Evolutionary conservation across 495 filamentous ascomycete genomes (phyloP).

Genomic region (Podospora comata): DNA sequence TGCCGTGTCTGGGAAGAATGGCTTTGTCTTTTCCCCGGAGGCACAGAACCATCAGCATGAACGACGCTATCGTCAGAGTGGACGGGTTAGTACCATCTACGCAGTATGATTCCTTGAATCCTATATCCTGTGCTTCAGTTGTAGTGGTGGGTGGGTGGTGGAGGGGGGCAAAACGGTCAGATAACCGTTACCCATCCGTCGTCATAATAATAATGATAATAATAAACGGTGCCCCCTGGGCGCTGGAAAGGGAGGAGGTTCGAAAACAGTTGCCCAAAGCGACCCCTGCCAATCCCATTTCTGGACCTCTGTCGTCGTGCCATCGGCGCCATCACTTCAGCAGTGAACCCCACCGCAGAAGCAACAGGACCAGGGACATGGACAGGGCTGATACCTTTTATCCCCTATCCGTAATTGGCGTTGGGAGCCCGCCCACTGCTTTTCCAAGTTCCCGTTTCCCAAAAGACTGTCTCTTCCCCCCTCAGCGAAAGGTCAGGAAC

Average conservation of each 20-base stretch:
- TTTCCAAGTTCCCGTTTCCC: slow-evolving; percentile 1
- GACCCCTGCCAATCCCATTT: background rate
- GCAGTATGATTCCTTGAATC: background rate
- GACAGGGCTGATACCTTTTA: slow-evolving; percentile 7
- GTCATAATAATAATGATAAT: background rate
- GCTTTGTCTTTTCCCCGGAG: slow-evolving; percentile 4
- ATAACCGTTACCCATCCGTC: background rate
- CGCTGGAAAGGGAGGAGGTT: background rate
- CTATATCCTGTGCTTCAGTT: background rate
- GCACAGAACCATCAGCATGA: slow-evolving; percentile 3
- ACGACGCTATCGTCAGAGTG: background rate
- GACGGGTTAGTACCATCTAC: background rate
- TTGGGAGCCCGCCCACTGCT: slow-evolving; percentile 6
- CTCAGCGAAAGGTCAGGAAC: background rate
- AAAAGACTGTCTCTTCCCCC: slow-evolving; percentile 2
- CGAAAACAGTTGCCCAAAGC: background rate
- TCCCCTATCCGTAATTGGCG: background rate
- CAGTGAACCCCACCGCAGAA: slow-evolving; percentile 13
- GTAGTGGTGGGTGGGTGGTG: background rate
- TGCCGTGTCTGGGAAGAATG: slow-evolving; percentile 1
- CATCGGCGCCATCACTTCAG: background rate
- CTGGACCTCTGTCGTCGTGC: background rate
- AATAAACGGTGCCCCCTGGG: background rate
- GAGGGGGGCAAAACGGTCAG: background rate
- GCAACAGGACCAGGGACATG: slow-evolving; percentile 8